Percentiles rank a stretch among this genome's conserved stretches.
Conservation (phyloP, 2,329 filamentous ascomycete species). For the Periconia digitata region DNA sequence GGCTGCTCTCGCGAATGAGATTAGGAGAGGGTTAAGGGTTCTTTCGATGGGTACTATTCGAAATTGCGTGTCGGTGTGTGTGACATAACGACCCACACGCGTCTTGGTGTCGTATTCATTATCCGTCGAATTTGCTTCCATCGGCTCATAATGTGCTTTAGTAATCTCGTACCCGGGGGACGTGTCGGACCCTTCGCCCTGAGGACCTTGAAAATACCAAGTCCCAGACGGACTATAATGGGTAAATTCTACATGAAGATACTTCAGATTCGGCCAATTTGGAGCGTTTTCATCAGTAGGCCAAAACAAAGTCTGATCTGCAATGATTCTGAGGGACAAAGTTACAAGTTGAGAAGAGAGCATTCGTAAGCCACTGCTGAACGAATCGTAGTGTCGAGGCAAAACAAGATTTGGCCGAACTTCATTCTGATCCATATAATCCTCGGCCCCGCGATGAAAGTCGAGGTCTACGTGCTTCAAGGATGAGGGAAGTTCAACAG, state of each 20-base stretch:
- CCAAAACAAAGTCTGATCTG: conserved; percentile 13
- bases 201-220: conserved; percentile 14
- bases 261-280: conserved; percentile 11
- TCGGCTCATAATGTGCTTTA: conserved; percentile 10
- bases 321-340: background rate
- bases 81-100: background rate
- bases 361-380: conserved; percentile 12
- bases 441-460: conserved; percentile 1
- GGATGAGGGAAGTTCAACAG: background rate
- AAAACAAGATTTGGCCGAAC: conserved; percentile 2
- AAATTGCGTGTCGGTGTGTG: conserved; percentile 2
- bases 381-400: conserved; percentile 11
- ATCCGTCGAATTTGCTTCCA: conserved; percentile 7
- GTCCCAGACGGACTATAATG: conserved; percentile 4
- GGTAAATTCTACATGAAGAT: conserved; percentile 8
- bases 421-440: background rate
- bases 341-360: conserved; percentile 10
- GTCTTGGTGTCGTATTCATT: background rate
- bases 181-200: conserved; percentile 1
- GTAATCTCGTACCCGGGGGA: conserved; percentile 8
- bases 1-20: conserved; percentile 10
- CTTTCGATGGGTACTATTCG: conserved; percentile 8
- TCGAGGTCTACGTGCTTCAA: conserved; percentile 2
- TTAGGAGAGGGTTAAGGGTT: conserved; percentile 7
- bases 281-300: conserved; percentile 5